Percentiles rank a stretch among this genome's conserved stretches.
These are phyloP conservation scores for Stromatinia cepivora DNA, from an alignment of 2,329 filamentous ascomycete species.

Conservation along the genomic window DNA sequence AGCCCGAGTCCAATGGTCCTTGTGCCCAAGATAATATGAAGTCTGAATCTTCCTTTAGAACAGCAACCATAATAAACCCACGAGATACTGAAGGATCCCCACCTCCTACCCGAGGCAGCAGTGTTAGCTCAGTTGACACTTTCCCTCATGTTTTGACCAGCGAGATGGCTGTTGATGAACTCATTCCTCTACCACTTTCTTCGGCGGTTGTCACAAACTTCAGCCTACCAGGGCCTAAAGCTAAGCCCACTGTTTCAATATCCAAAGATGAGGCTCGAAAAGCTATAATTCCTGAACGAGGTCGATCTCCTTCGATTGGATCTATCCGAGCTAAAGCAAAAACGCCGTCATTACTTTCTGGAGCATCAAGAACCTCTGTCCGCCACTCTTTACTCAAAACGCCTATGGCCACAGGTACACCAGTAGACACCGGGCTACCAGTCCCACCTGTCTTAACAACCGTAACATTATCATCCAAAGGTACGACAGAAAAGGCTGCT, in stretches of 20 bases:
- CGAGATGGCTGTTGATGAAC: slow-evolving; percentile 27
- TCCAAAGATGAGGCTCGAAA: neutral
- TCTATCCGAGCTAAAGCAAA: slow-evolving; percentile 26
- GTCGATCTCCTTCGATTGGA: slow-evolving; percentile 1
- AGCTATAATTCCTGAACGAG: neutral
- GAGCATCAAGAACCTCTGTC: slow-evolving; percentile 32
- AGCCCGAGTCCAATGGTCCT: neutral
- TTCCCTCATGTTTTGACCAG: slow-evolving; percentile 34
- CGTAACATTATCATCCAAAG: neutral
- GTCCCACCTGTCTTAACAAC: slow-evolving; percentile 32
- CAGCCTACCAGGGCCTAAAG: slow-evolving; percentile 35
- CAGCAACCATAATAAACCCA: slow-evolving; percentile 17
- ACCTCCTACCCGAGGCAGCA: slow-evolving; percentile 27
- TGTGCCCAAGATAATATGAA: slow-evolving; percentile 6
- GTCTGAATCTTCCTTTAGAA: slow-evolving; percentile 21
- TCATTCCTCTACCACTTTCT: slow-evolving; percentile 24
- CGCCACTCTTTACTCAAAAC: slow-evolving; percentile 37
- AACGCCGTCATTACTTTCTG: slow-evolving; percentile 34
- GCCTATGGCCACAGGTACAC: slow-evolving; percentile 27
- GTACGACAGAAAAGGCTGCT: neutral
- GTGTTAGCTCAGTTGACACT: slow-evolving; percentile 30
- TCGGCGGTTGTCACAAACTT: slow-evolving; percentile 37
- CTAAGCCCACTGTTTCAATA: neutral
- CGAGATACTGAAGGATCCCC: slow-evolving; percentile 21
- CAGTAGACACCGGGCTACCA: slow-evolving; percentile 33